Evolutionary conservation across 345 rosid species (phyloP), one percentile per base, ranked within the genome.

Genomic region (Garcia nutans): DNA sequence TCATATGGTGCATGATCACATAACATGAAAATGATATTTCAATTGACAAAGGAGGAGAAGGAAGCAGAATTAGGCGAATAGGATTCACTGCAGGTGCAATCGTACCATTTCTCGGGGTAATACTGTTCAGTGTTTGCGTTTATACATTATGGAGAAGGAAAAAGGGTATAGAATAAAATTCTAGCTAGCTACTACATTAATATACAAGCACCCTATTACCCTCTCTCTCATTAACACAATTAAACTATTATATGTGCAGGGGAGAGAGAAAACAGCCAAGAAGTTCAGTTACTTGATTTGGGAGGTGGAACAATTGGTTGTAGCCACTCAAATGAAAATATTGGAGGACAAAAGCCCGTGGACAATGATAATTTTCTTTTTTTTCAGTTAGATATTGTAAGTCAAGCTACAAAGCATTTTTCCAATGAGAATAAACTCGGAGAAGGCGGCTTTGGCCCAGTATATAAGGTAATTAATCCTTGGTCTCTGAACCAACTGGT

Each of bases 391-490:
- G 73, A 64, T 31, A 23, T 65, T 0, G n/a, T 79, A n/a, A 19
- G 49, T 0, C 54, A 75, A 22, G 86, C 89, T 11, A 83, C 88
- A 11, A n/a, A 74, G 1, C 22, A 79, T 28, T 83, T 84, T 44
- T 63, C 74, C 31, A 23, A 65, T 19, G 84, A 77, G 58, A 77
- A 80, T 64, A 84, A 84, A 69, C 87, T 87, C 8, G 87, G 86
- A 57, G 85, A 84, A 81, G 89, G 89, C 0, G 86, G 89, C 11
- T 87, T 84, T 47, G 87, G 87, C 24, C 75, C 87, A 2, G 86
- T 84, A 6, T 87, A 81, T 74, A 84, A 85, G 87, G 87, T 81
- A 78, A 28, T 28, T 28, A 28, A n/a, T 31, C 8, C 12, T 33
- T 58, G 41, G 41, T 37, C 41, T 37, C 6, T 37, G 3, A 37